Conservation (phyloP, 305 asterid species). For the Fraxinus ornus region DNA sequence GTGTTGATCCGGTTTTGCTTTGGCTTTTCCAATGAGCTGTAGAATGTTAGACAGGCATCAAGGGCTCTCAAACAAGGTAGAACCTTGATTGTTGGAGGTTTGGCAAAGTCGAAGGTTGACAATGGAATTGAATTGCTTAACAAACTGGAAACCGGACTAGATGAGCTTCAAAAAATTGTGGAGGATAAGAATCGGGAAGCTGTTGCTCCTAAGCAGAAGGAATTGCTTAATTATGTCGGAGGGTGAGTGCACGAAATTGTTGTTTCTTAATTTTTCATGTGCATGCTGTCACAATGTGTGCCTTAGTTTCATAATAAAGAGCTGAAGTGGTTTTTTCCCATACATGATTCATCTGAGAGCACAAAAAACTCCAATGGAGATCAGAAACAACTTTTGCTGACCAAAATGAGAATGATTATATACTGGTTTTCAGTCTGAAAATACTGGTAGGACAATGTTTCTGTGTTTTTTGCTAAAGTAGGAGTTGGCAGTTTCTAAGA, state of each 20-base stretch:
- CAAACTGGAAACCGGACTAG: constrained; percentile 79
- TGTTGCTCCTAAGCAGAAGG: constrained; percentile 88
- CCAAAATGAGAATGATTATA: background rate
- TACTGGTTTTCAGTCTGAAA: background rate
- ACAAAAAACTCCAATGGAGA: background rate
- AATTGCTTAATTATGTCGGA: constrained; percentile 90
- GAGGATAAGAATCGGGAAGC: constrained; percentile 79
- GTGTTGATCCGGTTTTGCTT: constrained; percentile 9
- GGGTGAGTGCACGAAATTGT: constrained; percentile 56
- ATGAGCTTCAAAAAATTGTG: constrained; percentile 66
- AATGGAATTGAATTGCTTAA: constrained; percentile 74
- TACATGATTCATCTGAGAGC: background rate
- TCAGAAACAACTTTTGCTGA: background rate
- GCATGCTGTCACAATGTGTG: background rate
- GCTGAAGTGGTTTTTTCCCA: background rate
- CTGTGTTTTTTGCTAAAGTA: background rate
- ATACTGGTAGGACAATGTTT: background rate
- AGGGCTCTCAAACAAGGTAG: constrained; percentile 75
- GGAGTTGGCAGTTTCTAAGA: background rate
- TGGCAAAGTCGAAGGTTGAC: constrained; percentile 78
- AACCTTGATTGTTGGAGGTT: constrained; percentile 68
- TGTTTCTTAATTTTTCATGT: background rate
- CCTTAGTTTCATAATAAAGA: background rate
- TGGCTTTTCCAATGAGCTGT: constrained; percentile 27
- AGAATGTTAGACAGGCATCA: constrained; percentile 92